Conservation (phyloP, 176 grass and related monocot genomes). For the Oryza longistaminata region DNA sequence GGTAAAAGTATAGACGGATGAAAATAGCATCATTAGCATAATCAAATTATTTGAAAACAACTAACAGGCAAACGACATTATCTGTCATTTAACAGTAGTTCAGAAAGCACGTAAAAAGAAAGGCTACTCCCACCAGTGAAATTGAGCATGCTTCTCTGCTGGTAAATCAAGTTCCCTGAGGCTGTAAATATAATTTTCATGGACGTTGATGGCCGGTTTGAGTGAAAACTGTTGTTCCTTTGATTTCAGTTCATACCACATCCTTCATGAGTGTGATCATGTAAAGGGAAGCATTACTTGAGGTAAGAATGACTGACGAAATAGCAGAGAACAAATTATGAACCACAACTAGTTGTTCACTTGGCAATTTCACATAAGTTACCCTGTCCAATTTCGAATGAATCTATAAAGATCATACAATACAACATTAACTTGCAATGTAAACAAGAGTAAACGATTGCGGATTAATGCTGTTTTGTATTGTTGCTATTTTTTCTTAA, state of each 20-base stretch:
- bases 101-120: not conserved
- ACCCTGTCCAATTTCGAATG: not conserved
- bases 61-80: not conserved
- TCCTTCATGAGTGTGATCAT: not conserved
- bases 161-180: not conserved
- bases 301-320: not conserved
- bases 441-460: not conserved
- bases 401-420: not conserved
- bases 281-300: not conserved
- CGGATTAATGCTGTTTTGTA: conserved; percentile 11
- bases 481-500: conserved; percentile 50
- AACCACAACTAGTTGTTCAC: not conserved
- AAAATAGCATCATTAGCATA: not conserved
- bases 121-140: not conserved
- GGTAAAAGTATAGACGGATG: not conserved
- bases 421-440: not conserved
- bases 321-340: not conserved
- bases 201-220: not conserved
- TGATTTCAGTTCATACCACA: not conserved
- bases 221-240: not conserved
- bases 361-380: not conserved
- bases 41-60: not conserved
- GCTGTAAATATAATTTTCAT: not conserved
- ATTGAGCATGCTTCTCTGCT: not conserved
- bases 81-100: not conserved